A percentile compares a stretch with the other conserved stretches of the same genome.
These are phyloP conservation scores for Suhomyces sp. DNA, from an alignment of 805 yeast species.

Conservation along the genomic window DNA sequence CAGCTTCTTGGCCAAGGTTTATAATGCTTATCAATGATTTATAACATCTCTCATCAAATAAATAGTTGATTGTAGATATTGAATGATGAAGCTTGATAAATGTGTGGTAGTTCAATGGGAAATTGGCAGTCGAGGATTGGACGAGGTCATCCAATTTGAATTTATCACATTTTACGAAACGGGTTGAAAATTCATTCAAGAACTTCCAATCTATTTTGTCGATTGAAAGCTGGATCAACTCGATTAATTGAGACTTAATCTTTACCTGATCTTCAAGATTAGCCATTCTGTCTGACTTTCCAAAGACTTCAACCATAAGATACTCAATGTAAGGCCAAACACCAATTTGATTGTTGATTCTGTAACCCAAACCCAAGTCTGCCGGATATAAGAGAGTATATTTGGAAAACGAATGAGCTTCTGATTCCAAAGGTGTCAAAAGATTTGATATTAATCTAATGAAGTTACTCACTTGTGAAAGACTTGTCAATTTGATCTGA, in stretches of 20 bases:
- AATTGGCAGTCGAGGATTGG: background rate
- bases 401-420: conserved; percentile 23
- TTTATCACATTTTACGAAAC: conserved; percentile 30
- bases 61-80: conserved; percentile 55
- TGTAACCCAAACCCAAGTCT: conserved; percentile 56
- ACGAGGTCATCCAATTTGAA: conserved; percentile 15
- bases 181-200: conserved; percentile 51
- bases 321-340: conserved; percentile 80
- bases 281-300: conserved; percentile 43
- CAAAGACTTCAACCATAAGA: conserved; percentile 63
- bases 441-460: conserved; percentile 49
- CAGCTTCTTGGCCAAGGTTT: conserved; percentile 56
- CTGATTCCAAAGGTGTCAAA: conserved; percentile 23
- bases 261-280: conserved; percentile 31
- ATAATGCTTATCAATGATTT: conserved; percentile 54
- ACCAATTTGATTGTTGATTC: conserved; percentile 51
- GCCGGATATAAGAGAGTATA: conserved; percentile 55
- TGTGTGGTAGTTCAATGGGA: conserved; percentile 18
- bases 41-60: conserved; percentile 60
- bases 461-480: conserved; percentile 63
- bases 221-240: conserved; percentile 43
- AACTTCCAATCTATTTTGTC: conserved; percentile 41
- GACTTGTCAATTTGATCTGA: conserved; percentile 44
- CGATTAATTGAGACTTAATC: conserved; percentile 54
- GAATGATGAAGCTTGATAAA: conserved; percentile 69